Evolutionary conservation across 495 filamentous ascomycete species (phyloP).

Genomic region (Umbilicaria muhlenbergii): DNA sequence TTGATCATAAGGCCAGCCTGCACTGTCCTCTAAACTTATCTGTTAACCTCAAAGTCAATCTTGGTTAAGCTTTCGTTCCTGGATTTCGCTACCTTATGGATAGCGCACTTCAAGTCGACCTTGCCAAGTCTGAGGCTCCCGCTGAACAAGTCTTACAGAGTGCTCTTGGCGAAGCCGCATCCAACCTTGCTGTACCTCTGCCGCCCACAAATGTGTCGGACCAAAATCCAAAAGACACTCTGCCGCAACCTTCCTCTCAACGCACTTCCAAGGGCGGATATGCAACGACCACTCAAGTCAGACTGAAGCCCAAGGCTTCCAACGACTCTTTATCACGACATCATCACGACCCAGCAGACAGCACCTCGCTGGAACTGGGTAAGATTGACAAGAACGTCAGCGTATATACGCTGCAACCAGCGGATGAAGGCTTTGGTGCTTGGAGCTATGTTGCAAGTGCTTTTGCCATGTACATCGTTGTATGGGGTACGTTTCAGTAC

Average conservation of each 20-base stretch:
- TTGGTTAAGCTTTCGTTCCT: neutral
- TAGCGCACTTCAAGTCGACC: constrained; percentile 2
- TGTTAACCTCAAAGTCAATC: too few relatives aligned
- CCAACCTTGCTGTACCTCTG: neutral
- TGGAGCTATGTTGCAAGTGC: constrained; percentile 10
- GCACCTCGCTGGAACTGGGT: constrained; percentile 1
- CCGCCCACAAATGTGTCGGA: too few relatives aligned
- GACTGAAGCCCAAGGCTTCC: constrained; percentile 2
- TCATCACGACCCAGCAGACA: neutral
- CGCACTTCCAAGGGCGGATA: neutral
- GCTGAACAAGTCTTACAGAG: constrained; percentile 5
- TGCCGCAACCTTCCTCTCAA: neutral
- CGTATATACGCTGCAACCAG: constrained; percentile 4
- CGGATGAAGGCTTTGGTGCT: constrained; percentile 8
- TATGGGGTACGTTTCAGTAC: constrained; percentile 4
- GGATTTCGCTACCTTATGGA: too few relatives aligned
- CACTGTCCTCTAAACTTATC: too few relatives aligned
- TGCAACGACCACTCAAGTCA: constrained; percentile 4
- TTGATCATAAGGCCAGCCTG: too few relatives aligned
- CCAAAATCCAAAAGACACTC: too few relatives aligned
- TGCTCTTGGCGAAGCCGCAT: constrained; percentile 3
- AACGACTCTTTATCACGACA: neutral
- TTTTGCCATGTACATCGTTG: constrained; percentile 9
- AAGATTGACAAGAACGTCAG: constrained; percentile 1
- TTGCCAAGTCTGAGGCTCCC: constrained; percentile 4